Evolutionary conservation across 2,329 filamentous ascomycete genomes (phyloP), one percentile per base, ranked within the genome.

Genomic region (Fusarium ramigenum): DNA sequence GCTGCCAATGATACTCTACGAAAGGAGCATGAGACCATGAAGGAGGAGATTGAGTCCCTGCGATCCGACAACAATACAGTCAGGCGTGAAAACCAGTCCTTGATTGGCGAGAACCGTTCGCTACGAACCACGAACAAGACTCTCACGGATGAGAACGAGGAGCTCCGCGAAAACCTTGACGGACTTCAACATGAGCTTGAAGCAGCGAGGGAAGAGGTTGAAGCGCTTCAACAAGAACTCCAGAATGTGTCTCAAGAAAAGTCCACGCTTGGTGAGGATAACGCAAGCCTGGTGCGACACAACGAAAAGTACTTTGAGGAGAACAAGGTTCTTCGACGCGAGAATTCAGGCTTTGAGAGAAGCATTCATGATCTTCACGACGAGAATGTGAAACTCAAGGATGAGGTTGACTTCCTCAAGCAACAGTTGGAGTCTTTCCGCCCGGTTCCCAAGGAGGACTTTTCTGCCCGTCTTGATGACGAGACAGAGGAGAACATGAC

Each of bases 241-340:
- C 79, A 83, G 36, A 76, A 74, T 28, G 74, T 87, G 19, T 76
- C 81, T 44, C 80, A 84, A 68, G 85, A 88, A 69, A 87, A 85
- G 74, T 78, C 78, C 5, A 78, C 83, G 14, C 80, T 88, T n/a
- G 82, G 82, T 42, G 81, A 87, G 70, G 87, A 89, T 73, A 87
- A 88, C 66, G 80, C 84, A 39, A 86, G 85, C 71, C 83, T 89
- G 28, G 87, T 87, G 59, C 86, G 85, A 42, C 85, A 88, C 76
- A 89, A 89, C 66, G 86, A 89, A 56, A 86, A 85, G 68, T 88
- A 88, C 74, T 88, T 86, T 72, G 84, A 81, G 63, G 86, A 88
- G 75, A 88, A 87, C 80, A 87, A 87, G 79, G 80, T 83, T 42
- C 80, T 87, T 10, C 81, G 81, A 23, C 82, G 83, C 21, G 84